phyloP scores from a whole-genome alignment of 2,329 filamentous ascomycete species.

The Colletotrichum viniferum region DNA sequence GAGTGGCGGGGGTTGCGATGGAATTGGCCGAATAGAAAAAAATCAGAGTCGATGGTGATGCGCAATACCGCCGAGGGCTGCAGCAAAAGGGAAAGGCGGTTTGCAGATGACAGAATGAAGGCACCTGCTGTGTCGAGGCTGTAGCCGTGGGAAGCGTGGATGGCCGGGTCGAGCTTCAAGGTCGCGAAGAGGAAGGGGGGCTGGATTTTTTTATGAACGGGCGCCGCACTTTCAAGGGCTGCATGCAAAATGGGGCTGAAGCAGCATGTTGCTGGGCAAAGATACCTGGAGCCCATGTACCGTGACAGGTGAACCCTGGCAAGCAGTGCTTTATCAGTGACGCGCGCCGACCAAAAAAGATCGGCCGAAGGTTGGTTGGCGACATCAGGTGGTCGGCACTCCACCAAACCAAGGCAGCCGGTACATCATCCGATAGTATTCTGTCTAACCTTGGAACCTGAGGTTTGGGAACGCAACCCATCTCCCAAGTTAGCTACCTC shows the following conservation, averaged over 20 bases:
- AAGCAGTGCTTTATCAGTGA: constrained; percentile 14
- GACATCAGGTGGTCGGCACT: constrained; percentile 14
- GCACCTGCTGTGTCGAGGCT: constrained; percentile 8
- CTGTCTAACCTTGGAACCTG: neutral
- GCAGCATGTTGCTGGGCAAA: constrained; percentile 3
- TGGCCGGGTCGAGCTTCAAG: constrained; percentile 8
- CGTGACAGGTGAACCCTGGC: constrained; percentile 16
- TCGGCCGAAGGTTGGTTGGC: neutral
- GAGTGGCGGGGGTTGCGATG: neutral
- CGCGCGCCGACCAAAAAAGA: constrained; percentile 7
- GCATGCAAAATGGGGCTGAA: constrained; percentile 16
- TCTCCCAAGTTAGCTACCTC: neutral
- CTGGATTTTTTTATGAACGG: constrained; percentile 20
- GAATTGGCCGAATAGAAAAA: neutral
- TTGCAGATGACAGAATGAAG: constrained; percentile 9
- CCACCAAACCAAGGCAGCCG: neutral
- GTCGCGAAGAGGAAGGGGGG: constrained; percentile 17
- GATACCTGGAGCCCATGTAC: constrained; percentile 7
- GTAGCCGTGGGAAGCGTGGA: constrained; percentile 4
- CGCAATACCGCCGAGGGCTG: neutral
- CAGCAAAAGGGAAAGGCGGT: neutral
- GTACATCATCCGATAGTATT: neutral
- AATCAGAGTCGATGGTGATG: neutral
- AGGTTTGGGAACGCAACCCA: neutral
- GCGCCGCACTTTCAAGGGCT: neutral